Evolutionary conservation across 139 green algal species (phyloP).

Genomic region (Helicosporidium sp.): DNA sequence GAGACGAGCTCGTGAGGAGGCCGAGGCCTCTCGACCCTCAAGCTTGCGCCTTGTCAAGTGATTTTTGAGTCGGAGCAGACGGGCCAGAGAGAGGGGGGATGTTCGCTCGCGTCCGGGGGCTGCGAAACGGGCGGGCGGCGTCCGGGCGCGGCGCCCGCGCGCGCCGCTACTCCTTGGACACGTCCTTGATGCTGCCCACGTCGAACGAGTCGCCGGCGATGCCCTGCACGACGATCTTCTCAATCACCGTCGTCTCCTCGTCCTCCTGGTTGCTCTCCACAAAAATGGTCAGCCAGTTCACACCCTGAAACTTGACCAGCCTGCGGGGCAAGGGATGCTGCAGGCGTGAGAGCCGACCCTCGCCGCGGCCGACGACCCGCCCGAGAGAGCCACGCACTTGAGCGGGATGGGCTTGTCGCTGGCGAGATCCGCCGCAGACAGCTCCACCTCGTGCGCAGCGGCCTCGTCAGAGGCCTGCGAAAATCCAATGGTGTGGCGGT

Average conservation of each 20-base stretch:
- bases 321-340: too few relatives aligned
- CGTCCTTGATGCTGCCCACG: constrained; percentile 53
- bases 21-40: too few relatives aligned
- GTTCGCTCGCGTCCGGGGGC: neutral
- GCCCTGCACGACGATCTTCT: constrained; percentile 41
- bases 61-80: neutral
- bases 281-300: constrained; percentile 45
- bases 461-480: constrained; percentile 21
- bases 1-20: too few relatives aligned
- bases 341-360: too few relatives aligned
- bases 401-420: constrained; percentile 32
- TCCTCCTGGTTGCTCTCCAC: constrained; percentile 43
- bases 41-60: too few relatives aligned
- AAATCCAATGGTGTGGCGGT: constrained; percentile 31
- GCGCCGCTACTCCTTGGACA: constrained; percentile 30
- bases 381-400: constrained; percentile 31
- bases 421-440: constrained; percentile 27
- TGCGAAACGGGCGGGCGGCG: neutral
- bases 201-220: constrained; percentile 38
- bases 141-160: neutral
- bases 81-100: neutral
- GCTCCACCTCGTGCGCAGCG: constrained; percentile 38
- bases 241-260: constrained; percentile 41
- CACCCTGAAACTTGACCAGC: constrained; percentile 58
- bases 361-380: too few relatives aligned